Conservation (phyloP, 2,329 filamentous ascomycete genomes). For the Paecilomyces dactylethromorphus region DNA sequence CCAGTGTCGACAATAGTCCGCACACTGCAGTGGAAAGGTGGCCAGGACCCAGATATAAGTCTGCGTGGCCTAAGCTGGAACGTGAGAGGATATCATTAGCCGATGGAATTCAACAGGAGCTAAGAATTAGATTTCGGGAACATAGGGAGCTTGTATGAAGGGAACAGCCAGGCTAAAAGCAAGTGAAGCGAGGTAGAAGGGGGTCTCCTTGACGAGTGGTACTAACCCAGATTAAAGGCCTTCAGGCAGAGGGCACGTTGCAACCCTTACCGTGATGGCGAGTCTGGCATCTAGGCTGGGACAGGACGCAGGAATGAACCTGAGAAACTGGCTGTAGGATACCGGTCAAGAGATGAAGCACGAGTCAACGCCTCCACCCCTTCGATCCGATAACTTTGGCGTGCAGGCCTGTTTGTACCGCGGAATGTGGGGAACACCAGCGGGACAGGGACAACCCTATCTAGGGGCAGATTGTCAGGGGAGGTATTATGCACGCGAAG, state of each 20-base stretch:
- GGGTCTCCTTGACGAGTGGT: slow-evolving; percentile 18
- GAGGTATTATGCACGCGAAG: slow-evolving; percentile 18
- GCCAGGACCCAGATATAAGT: slow-evolving; percentile 21
- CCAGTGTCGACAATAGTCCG: slow-evolving; percentile 36
- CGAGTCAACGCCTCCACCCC: slow-evolving; percentile 43
- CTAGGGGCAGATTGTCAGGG: slow-evolving; percentile 34
- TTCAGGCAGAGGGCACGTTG: slow-evolving; percentile 32
- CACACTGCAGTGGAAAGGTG: slow-evolving; percentile 21
- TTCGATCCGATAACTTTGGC: slow-evolving; percentile 25
- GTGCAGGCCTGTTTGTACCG: slow-evolving; percentile 24
- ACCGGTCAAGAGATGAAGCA: slow-evolving; percentile 35
- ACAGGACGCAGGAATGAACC: slow-evolving; percentile 34
- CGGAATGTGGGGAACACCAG: slow-evolving; percentile 29
- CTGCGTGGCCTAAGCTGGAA: slow-evolving; percentile 27
- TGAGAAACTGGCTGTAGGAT: slow-evolving; percentile 29
- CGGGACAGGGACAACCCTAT: slow-evolving; percentile 33
- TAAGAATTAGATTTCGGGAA: slow-evolving; percentile 14
- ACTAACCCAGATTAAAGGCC: slow-evolving; percentile 37
- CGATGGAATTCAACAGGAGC: slow-evolving; percentile 4
- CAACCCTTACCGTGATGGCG: slow-evolving; percentile 38
- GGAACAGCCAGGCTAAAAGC: slow-evolving; percentile 2
- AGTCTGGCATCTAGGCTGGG: slow-evolving; percentile 39
- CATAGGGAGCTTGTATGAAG: slow-evolving; percentile 11
- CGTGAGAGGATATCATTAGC: slow-evolving; percentile 23
- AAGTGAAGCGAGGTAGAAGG: slow-evolving; percentile 4